Conservation (phyloP, 306 rosid species). For the Rubus parviflorus region DNA sequence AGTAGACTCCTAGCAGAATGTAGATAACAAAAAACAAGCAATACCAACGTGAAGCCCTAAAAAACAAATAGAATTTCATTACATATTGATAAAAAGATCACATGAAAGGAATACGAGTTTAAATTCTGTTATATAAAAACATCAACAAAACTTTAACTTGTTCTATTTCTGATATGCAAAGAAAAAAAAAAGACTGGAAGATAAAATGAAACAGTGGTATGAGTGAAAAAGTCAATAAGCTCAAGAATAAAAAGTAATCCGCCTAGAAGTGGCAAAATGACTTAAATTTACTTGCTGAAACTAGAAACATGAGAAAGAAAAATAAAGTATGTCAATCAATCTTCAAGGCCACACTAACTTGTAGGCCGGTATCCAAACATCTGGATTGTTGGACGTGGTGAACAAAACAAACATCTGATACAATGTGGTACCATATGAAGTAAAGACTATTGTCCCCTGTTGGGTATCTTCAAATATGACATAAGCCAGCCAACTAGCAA, state of each 20-base stretch:
- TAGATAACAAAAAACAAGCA: conserved; percentile 72
- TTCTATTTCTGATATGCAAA: not conserved
- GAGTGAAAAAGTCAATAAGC: not conserved
- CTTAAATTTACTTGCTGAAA: not conserved
- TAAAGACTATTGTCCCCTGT: conserved; percentile 74
- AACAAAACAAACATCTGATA: conserved; percentile 85
- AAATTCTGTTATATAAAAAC: not conserved
- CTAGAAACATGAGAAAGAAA: not conserved
- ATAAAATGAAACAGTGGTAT: not conserved
- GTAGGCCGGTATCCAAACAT: conserved; percentile 99
- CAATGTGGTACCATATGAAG: conserved; percentile 74
- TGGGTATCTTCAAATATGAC: conserved; percentile 93
- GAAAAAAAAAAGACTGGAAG: not conserved
- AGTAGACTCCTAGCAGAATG: conserved; percentile 94
- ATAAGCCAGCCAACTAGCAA: conserved; percentile 92
- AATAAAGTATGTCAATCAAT: conserved; percentile 6
- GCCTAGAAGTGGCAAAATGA: not conserved
- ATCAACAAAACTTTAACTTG: not conserved
- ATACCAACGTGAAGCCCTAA: conserved; percentile 93
- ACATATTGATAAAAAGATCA: conserved; percentile 1
- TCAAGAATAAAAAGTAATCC: not conserved
- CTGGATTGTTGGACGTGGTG: conserved; percentile 93
- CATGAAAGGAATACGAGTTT: conserved; percentile 1
- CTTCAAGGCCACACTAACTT: conserved; percentile 57
- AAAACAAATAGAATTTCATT: conserved; percentile 20